Base-by-base conservation (phyloP, 805 yeast species). In the Candida maesae region DNA sequence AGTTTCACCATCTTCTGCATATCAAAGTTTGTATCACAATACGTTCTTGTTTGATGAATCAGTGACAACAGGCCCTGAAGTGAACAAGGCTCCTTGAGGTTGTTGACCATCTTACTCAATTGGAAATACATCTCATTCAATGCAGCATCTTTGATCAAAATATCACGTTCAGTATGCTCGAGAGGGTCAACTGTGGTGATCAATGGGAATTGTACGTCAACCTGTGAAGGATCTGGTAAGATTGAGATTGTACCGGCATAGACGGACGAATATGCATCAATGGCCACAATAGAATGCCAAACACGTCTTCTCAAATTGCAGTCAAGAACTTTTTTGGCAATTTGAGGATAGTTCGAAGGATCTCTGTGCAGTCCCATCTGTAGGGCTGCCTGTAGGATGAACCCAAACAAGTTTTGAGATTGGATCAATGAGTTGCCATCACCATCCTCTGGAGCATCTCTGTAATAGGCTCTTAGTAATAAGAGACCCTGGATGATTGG, bases 331-430 rank as follows among this genome's bases (percentile, higher is more conserved):
- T 49, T 37, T 14, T 35, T 38, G 1, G n/a, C 16, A 2, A 36
- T 41, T 46, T 41, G 56, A 20, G 35, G 8, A 19, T 47, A 61
- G 7, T 45, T 44, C 13, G 50, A 52, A 0, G 79, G 78, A 33
- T 75, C 81, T 35, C 75, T 55, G 46, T 74, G 61, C 28, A 75
- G 50, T 0, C 79, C 79, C 42, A 73, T 49, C 4, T 66, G 55
- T 15, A 65, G 45, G 0, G 75, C 74, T 61, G 69, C 66, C 40
- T 73, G 76, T 5, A 65, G 44, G 5, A 67, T 52, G 30, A 69
- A 50, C 0, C 67, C 69, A 10, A 61, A 57, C 15, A 63, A 56
- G 4, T 60, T 58, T 33, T 64, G 72, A 0, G 67, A 52, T 30
- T 67, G 71, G 11, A 63, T 55, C 8, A 65, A 61, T 15, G 67